Evolutionary conservation across 2,329 filamentous ascomycete genomes (phyloP).

Genomic region (Beauveria bassiana): DNA sequence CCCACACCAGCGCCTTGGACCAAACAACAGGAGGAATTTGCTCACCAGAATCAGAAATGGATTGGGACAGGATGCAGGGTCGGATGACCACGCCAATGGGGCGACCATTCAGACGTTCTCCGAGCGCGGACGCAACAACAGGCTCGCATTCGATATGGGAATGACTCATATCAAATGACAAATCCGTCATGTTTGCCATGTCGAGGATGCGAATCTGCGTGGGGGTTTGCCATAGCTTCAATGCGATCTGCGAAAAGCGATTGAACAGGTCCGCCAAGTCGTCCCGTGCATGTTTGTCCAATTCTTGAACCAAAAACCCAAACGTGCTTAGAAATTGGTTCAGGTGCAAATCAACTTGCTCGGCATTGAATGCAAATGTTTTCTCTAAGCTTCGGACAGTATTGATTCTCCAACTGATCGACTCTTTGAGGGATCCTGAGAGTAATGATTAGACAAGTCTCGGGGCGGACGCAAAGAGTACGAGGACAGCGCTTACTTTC

Average conservation of each 20-base stretch:
- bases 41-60: background rate
- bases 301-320: background rate
- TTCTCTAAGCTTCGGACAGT: background rate
- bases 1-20: conserved; percentile 4
- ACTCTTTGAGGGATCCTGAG: background rate
- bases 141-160: background rate
- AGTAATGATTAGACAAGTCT: background rate
- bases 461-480: no score
- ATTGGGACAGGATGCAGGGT: background rate
- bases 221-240: background rate
- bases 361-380: fast-evolving
- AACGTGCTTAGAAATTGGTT: background rate
- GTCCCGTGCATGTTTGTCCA: background rate
- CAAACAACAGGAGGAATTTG: background rate
- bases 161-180: fast-evolving
- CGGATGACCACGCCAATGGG: background rate
- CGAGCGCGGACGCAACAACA: background rate
- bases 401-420: background rate
- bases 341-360: fast-evolving
- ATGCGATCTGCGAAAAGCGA: background rate
- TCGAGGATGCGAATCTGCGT: background rate
- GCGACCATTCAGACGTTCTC: background rate
- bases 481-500: background rate
- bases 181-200: fast-evolving
- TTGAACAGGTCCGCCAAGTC: background rate